Evolutionary conservation across 2,329 filamentous ascomycete species (phyloP).

Genomic region (Raffaelea albimanens): DNA sequence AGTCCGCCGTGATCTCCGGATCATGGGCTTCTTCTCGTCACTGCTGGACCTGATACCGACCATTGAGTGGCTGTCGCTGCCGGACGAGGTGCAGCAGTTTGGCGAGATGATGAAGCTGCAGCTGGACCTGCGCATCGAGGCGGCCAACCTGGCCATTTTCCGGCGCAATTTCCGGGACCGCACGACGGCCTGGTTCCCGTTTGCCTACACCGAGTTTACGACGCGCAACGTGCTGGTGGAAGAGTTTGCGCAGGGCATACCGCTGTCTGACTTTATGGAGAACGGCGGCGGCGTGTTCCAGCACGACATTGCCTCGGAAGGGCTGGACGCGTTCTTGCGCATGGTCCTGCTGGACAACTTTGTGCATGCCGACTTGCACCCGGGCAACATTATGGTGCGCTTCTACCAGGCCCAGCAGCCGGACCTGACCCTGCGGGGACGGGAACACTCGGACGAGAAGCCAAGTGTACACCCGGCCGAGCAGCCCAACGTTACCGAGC

Average conservation of each 20-base stretch:
- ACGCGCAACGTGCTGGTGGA: conserved; percentile 89
- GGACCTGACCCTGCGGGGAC: conserved; percentile 36
- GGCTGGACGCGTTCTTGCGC: conserved; percentile 87
- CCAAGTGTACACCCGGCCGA: conserved; percentile 46
- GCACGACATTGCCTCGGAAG: conserved; percentile 88
- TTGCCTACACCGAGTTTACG: conserved; percentile 84
- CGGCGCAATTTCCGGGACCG: conserved; percentile 82
- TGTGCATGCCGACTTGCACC: conserved; percentile 90
- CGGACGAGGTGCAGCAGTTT: conserved; percentile 88
- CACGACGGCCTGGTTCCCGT: conserved; percentile 93
- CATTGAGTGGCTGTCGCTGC: conserved; percentile 93
- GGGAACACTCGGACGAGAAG: neutral
- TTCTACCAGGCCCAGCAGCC: conserved; percentile 81
- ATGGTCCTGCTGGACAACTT: conserved; percentile 98
- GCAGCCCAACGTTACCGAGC: conserved; percentile 68
- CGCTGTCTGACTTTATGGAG: conserved; percentile 79
- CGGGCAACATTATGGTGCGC: conserved; percentile 98
- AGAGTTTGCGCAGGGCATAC: conserved; percentile 92
- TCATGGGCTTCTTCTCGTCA: conserved; percentile 87
- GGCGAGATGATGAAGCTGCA: conserved; percentile 99
- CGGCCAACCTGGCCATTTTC: conserved; percentile 81
- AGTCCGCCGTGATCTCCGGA: conserved; percentile 81
- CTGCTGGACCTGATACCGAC: conserved; percentile 81
- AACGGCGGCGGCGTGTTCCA: conserved; percentile 90
- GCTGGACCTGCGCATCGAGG: conserved; percentile 87